phyloP scores from a whole-genome alignment of 768 basidiomycete species.

The Lyophyllum decastes region DNA sequence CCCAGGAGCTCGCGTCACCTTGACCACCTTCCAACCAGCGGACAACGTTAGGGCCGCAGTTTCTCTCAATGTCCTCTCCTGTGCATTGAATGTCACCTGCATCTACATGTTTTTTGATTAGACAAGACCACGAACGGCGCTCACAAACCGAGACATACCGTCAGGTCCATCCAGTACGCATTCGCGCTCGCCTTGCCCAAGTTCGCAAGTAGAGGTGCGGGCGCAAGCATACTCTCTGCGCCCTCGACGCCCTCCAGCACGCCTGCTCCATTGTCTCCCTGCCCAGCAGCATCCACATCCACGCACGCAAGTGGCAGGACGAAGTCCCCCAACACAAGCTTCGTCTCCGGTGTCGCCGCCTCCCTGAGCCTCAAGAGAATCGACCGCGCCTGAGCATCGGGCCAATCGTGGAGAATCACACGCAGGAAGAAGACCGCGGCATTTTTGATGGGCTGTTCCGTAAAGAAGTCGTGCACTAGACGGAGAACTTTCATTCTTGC shows the following conservation, averaged over 20 bases:
- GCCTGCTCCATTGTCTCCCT: constrained; percentile 9
- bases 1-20: constrained; percentile 58
- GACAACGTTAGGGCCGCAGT: constrained; percentile 53
- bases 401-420: constrained; percentile 80
- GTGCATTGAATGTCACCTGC: constrained; percentile 67
- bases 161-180: constrained; percentile 72
- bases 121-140: neutral
- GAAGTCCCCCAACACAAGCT: constrained; percentile 70
- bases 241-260: constrained; percentile 47
- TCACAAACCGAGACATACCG: constrained; percentile 38
- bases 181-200: constrained; percentile 72
- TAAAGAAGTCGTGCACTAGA: constrained; percentile 76
- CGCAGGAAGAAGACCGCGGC: constrained; percentile 71
- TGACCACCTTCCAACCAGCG: constrained; percentile 63
- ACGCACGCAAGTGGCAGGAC: constrained; percentile 69
- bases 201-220: constrained; percentile 69
- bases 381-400: constrained; percentile 53
- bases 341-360: constrained; percentile 53
- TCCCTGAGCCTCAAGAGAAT: constrained; percentile 47
- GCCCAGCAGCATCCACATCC: constrained; percentile 40
- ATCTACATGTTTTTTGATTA: constrained; percentile 43
- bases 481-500: neutral
- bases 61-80: constrained; percentile 72
- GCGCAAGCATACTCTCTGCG: constrained; percentile 52
- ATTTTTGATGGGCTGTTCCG: constrained; percentile 52